Conservation (phyloP, 345 rosid species). For the Eutrema japonicum region DNA sequence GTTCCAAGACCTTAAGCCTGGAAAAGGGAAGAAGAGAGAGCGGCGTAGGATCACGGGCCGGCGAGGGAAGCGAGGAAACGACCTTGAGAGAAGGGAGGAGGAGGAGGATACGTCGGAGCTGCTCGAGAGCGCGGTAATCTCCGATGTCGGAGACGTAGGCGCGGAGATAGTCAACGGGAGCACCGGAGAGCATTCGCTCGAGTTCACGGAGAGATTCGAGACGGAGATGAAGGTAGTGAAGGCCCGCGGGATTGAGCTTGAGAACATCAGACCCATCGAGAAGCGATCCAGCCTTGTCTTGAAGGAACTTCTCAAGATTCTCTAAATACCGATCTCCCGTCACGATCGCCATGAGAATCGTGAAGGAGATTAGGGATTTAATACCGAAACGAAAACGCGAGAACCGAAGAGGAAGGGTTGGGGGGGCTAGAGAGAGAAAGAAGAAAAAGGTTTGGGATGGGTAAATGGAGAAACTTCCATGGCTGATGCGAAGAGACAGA, state of each 20-base stretch:
- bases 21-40: conserved; percentile 81
- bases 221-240: conserved; percentile 90
- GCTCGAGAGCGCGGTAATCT: conserved; percentile 93
- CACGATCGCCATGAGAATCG: conserved; percentile 69
- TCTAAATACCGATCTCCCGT: conserved; percentile 96
- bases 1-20: conserved; percentile 76
- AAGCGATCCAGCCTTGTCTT: conserved; percentile 68
- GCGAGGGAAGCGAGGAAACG: conserved; percentile 75
- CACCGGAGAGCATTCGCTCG: conserved; percentile 79
- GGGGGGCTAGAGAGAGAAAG: conserved; percentile 30
- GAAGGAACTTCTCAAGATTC: conserved; percentile 77
- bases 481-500: conserved; percentile 27
- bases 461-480: conserved; percentile 46
- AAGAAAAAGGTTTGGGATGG: conserved; percentile 15
- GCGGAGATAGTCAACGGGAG: conserved; percentile 96
- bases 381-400: conserved; percentile 10
- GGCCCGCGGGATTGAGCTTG: conserved; percentile 93
- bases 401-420: not conserved
- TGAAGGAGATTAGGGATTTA: not conserved
- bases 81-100: conserved; percentile 83
- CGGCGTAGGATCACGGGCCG: conserved; percentile 90
- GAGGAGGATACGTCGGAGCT: conserved; percentile 84
- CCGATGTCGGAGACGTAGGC: conserved; percentile 98
- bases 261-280: conserved; percentile 71
- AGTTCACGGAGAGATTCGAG: conserved; percentile 89